phyloP scores from a whole-genome alignment of 2,329 filamentous ascomycete genomes.

The Monosporascus sp. region DNA sequence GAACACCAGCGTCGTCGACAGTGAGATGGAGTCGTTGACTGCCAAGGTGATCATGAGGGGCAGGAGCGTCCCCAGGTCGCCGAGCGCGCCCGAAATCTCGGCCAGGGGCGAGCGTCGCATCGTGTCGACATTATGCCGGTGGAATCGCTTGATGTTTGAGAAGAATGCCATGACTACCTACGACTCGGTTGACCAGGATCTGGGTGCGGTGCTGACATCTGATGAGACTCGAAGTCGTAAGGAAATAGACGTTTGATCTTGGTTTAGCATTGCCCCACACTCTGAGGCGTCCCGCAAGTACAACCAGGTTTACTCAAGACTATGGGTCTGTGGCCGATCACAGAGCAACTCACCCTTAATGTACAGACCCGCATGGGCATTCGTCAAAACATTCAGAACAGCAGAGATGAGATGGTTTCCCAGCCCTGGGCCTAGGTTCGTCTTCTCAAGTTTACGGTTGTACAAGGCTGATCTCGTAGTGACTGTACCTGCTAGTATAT shows the following conservation, averaged over 20 bases:
- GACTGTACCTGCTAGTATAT: no score
- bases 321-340: no score
- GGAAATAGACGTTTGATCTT: not conserved
- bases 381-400: no score
- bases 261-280: not conserved
- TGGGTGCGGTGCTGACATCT: no score
- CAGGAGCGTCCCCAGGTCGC: constrained; percentile 67
- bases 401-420: no score
- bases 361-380: no score
- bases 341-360: no score
- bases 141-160: constrained; percentile 25
- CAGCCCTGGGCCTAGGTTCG: no score
- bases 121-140: constrained; percentile 44
- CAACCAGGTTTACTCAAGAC: no score
- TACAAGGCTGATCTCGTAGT: no score
- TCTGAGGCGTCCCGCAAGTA: not conserved
- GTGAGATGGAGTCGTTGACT: constrained; percentile 69
- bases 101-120: constrained; percentile 44
- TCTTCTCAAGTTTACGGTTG: no score
- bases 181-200: not conserved
- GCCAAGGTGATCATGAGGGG: constrained; percentile 78
- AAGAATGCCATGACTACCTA: constrained; percentile 17
- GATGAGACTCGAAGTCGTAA: no score
- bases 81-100: constrained; percentile 82
- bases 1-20: constrained; percentile 81